Evolutionary conservation across 2,329 filamentous ascomycete species (phyloP), one percentile per base, ranked within the genome.

Genomic region (Beauveria brongniartii): DNA sequence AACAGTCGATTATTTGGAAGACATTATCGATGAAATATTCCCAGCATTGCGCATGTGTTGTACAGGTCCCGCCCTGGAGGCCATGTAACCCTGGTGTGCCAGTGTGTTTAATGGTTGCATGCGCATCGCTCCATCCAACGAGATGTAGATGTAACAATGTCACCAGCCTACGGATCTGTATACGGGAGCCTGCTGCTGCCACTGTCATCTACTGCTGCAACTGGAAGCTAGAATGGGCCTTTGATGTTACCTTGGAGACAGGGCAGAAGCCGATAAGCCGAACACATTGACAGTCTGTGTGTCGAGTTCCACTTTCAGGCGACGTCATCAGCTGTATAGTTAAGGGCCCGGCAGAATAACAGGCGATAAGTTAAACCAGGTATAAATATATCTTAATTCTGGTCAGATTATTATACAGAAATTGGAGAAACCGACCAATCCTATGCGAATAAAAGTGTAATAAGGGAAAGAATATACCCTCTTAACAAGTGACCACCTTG

Each of bases 181-280:
- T 3, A 18, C 28, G n/a, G 34, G 37, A 53, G 48, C 28, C 47
- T 20, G 40, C 16, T 46, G 20, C 9, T 12, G 28, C 41, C 14
- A n/a, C 48, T 5, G n/a, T 37, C 24, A 59, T 59, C 48, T 26
- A 44, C 40, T 30, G 30, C 48, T 20, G n/a, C 9, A 44, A 46
- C 1, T n/a, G 56, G 56, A 24, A 41, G 18, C 12, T 4, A 44
- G 37, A 7, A 20, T n/a, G 24, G n/a, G 40, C 40, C 16, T 16
- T 59, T 28, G 28, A 59, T 54, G 57, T 26, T 59, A 59, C 57
- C 48, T 59, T 59, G 57, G 57, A 59, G 57, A 47, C 20, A 41
- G 10, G 16, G n/a, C 55, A 22, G 54, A 34, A 5, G 37, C 22
- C 34, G 34, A 37, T 37, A 37, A 37, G 34, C 34, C 34, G 12